phyloP scores from a whole-genome alignment of 805 yeast species.

The Pichia sporocuriosa region DNA sequence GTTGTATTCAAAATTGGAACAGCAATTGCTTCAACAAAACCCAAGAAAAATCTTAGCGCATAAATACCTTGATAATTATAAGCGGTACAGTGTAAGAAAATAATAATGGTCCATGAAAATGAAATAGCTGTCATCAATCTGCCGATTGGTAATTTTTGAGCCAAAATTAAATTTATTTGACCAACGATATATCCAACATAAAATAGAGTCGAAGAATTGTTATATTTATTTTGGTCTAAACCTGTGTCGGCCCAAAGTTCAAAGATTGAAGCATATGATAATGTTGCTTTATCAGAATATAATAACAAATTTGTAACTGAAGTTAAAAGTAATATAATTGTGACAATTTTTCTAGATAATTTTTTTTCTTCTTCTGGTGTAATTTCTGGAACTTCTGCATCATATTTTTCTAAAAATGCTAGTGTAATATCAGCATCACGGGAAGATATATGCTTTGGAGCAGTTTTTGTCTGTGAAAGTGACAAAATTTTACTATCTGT shows the following conservation, averaged over 20 bases:
- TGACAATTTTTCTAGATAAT: constrained; percentile 16
- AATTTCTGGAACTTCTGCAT: constrained; percentile 17
- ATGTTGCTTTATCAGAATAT: constrained; percentile 37
- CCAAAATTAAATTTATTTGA: constrained; percentile 36
- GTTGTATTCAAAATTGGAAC: constrained; percentile 41
- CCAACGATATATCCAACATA: constrained; percentile 46
- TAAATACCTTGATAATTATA: constrained; percentile 39
- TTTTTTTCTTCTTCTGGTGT: constrained; percentile 18
- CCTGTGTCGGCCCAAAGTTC: constrained; percentile 43
- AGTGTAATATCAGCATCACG: constrained; percentile 28
- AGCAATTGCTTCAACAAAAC: constrained; percentile 41
- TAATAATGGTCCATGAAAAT: constrained; percentile 39
- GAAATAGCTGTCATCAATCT: constrained; percentile 32
- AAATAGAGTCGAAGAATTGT: constrained; percentile 45
- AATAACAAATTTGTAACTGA: constrained; percentile 22
- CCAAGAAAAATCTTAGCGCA: constrained; percentile 44
- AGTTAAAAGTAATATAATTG: constrained; percentile 22
- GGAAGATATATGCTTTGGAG: constrained; percentile 6
- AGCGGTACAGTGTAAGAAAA: constrained; percentile 42
- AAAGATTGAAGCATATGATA: constrained; percentile 35
- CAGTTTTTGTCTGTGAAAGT: background rate
- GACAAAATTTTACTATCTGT: background rate
- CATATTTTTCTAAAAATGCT: constrained; percentile 20
- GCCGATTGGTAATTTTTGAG: constrained; percentile 40
- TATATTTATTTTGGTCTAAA: constrained; percentile 36